Percentiles rank a stretch among this genome's conserved stretches.
These are phyloP conservation scores for Dianthus caryophyllus DNA, from an alignment of 148 eudicot species.

Conservation along the genomic window DNA sequence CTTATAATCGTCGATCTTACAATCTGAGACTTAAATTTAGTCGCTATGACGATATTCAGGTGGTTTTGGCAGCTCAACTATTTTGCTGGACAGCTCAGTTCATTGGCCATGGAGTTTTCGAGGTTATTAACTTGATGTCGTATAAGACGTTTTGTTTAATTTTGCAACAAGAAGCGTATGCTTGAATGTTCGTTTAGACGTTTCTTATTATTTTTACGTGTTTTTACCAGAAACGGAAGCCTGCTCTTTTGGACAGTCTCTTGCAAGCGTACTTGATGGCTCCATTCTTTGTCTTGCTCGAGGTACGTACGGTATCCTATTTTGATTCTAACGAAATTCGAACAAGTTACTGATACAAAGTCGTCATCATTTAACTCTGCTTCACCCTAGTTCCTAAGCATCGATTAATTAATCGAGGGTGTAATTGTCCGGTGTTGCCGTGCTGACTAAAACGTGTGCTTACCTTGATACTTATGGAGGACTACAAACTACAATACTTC, in stretches of 20 bases:
- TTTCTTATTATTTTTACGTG: background rate
- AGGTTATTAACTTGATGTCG: slow-evolving; percentile 45
- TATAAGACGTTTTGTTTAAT: background rate
- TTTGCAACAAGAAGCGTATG: background rate
- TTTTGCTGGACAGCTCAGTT: slow-evolving; percentile 82
- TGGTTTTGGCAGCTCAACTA: slow-evolving; percentile 69
- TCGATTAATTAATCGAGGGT: too few relatives aligned
- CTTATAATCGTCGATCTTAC: too few relatives aligned
- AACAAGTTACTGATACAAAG: too few relatives aligned
- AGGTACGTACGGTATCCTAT: slow-evolving; percentile 56
- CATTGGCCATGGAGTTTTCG: slow-evolving; percentile 90
- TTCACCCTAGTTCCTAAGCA: too few relatives aligned
- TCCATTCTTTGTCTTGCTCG: slow-evolving; percentile 81
- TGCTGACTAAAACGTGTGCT: too few relatives aligned
- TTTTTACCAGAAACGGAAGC: slow-evolving; percentile 63
- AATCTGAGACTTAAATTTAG: too few relatives aligned
- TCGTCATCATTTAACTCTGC: too few relatives aligned
- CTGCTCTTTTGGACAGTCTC: slow-evolving; percentile 76
- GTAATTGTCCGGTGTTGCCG: slow-evolving; percentile 42
- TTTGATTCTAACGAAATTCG: too few relatives aligned
- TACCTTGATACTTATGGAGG: too few relatives aligned
- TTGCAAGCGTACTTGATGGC: slow-evolving; percentile 78
- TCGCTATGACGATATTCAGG: slow-evolving; percentile 34
- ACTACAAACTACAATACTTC: too few relatives aligned
- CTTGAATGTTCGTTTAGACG: background rate